These are phyloP conservation scores for Hypericum androsaemum DNA, from an alignment of 345 rosid species.

Conservation along the genomic window DNA sequence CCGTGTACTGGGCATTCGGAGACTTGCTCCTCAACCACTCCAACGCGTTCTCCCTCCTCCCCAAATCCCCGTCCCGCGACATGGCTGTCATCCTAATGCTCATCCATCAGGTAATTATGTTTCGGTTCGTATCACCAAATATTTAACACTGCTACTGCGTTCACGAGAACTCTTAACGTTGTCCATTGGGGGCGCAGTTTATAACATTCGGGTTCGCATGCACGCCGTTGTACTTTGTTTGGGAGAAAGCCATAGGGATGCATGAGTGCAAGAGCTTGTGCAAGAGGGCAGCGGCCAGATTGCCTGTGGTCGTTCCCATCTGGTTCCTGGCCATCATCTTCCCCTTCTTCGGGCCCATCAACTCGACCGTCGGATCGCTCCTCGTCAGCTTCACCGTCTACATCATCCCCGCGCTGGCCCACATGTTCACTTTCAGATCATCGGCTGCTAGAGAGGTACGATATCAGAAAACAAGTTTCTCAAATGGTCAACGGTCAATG, in stretches of 20 bases:
- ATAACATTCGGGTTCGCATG: conserved; percentile 96
- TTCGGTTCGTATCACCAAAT: no score
- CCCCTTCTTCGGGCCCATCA: conserved; percentile 96
- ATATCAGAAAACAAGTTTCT: no score
- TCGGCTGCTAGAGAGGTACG: conserved; percentile 80
- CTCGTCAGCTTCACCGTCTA: conserved; percentile 99
- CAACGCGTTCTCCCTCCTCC: conserved; percentile 89
- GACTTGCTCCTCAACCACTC: conserved; percentile 93
- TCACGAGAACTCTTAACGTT: background rate
- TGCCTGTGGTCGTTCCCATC: conserved; percentile 89
- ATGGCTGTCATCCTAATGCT: conserved; percentile 93
- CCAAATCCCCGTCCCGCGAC: conserved; percentile 59
- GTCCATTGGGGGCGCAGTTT: conserved; percentile 33
- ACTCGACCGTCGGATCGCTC: conserved; percentile 92
- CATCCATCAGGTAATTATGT: conserved; percentile 67
- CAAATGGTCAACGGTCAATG: no score
- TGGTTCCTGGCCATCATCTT: conserved; percentile 93
- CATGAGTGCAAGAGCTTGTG: conserved; percentile 92
- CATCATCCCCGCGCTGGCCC: conserved; percentile 91
- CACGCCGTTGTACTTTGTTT: conserved; percentile 89
- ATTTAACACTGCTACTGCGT: background rate
- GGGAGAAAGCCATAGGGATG: conserved; percentile 98
- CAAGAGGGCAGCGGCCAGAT: conserved; percentile 85
- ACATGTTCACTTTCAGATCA: conserved; percentile 79
- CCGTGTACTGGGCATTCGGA: conserved; percentile 97